phyloP scores from a whole-genome alignment of 2,329 filamentous ascomycete genomes.

The Neoarthrinium moseri region DNA sequence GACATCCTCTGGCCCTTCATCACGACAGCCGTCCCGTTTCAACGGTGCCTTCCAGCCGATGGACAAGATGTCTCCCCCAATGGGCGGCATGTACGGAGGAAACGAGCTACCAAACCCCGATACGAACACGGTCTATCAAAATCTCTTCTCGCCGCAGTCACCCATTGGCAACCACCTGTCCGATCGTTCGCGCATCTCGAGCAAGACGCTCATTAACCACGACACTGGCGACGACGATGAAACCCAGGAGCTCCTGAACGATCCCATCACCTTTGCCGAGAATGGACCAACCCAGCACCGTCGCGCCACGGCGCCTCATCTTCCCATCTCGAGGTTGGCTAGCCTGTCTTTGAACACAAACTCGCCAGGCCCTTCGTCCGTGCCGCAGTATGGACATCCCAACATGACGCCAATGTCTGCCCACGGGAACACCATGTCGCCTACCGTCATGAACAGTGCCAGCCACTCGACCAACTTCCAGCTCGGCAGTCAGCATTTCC shows the following conservation, averaged over 20 bases:
- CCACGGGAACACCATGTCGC: constrained; percentile 52
- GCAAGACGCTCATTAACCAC: constrained; percentile 72
- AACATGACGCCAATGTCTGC: constrained; percentile 36
- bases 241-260: constrained; percentile 68
- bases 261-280: constrained; percentile 72
- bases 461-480: constrained; percentile 50
- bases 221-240: constrained; percentile 69
- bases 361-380: constrained; percentile 51
- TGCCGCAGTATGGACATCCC: constrained; percentile 44
- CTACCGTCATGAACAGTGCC: constrained; percentile 47
- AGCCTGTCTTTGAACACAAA: constrained; percentile 72
- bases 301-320: constrained; percentile 68
- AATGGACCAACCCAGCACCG: constrained; percentile 61
- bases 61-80: constrained; percentile 62
- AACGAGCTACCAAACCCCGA: constrained; percentile 62
- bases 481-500: constrained; percentile 55
- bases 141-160: constrained; percentile 70
- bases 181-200: constrained; percentile 59
- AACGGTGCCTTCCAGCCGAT: constrained; percentile 60
- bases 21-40: constrained; percentile 58
- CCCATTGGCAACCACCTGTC: constrained; percentile 69
- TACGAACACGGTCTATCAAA: constrained; percentile 53
- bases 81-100: constrained; percentile 51
- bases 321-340: constrained; percentile 68
- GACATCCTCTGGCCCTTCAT: constrained; percentile 43